Conservation (phyloP, 1,284 basidiomycete genomes). For the Fomitopsis schrenkii region DNA sequence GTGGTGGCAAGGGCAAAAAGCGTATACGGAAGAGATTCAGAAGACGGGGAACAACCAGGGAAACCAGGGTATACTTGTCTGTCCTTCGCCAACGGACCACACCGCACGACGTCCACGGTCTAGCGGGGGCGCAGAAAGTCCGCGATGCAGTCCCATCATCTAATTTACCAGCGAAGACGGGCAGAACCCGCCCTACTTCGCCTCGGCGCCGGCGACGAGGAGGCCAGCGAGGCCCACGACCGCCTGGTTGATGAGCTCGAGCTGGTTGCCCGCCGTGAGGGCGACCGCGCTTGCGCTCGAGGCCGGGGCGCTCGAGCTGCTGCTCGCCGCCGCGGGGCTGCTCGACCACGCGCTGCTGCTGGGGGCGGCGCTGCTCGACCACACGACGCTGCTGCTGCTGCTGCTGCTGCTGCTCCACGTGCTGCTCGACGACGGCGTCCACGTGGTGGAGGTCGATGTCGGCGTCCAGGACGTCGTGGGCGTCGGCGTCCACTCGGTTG, state of each 20-base stretch:
- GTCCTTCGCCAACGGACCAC: neutral
- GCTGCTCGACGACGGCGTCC: conserved; percentile 9
- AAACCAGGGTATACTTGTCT: neutral
- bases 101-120: neutral
- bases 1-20: neutral
- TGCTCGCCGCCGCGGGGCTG: conserved; percentile 14
- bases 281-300: conserved; percentile 16
- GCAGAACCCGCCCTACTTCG: neutral
- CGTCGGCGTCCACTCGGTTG: conserved; percentile 12
- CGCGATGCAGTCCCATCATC: neutral
- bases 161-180: neutral
- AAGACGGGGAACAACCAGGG: neutral
- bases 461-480: conserved; percentile 21
- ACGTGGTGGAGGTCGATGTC: conserved; percentile 5
- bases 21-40: neutral
- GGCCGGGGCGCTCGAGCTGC: conserved; percentile 10
- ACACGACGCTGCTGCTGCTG: conserved; percentile 18
- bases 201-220: conserved; percentile 24
- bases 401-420: conserved; percentile 15
- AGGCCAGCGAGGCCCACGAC: conserved; percentile 35
- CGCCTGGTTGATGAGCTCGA: conserved; percentile 32
- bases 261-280: conserved; percentile 21
- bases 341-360: conserved; percentile 18
- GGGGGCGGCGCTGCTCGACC: conserved; percentile 7
- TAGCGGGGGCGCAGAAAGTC: neutral